These are phyloP conservation scores for Fraxinus xanthoxyloides DNA, from an alignment of 305 asterid species.

Conservation along the genomic window DNA sequence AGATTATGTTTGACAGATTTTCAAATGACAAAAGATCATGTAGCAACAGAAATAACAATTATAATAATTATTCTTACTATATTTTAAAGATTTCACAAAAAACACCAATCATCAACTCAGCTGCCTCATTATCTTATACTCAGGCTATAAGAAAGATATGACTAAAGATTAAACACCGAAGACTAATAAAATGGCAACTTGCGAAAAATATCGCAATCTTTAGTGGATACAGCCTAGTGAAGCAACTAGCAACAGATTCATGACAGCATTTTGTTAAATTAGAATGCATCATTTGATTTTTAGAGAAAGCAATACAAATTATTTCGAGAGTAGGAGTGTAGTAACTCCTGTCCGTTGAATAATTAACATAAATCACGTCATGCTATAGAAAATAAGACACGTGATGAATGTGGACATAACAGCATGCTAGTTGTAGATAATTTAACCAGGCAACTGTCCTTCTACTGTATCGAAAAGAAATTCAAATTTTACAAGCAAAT, in stretches of 20 bases:
- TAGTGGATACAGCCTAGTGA: neutral
- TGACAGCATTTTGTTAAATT: neutral
- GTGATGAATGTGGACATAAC: neutral
- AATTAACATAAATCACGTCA: neutral
- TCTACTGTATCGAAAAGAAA: neutral
- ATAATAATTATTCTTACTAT: neutral
- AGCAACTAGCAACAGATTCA: neutral
- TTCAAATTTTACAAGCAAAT: slow-evolving; percentile 67
- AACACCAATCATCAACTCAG: neutral
- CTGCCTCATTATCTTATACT: neutral
- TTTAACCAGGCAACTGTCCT: neutral
- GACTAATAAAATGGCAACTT: neutral
- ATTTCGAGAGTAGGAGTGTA: neutral
- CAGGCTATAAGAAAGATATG: neutral
- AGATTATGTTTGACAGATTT: neutral
- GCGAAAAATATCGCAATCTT: neutral
- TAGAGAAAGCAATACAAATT: neutral
- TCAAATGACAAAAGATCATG: neutral
- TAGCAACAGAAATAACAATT: neutral
- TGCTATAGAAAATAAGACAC: neutral
- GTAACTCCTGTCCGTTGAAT: neutral
- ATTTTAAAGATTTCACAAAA: neutral
- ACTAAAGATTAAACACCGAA: neutral
- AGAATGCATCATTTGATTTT: neutral
- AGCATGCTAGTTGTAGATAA: neutral